These are phyloP conservation scores for Populus ilicifolia DNA, from an alignment of 345 rosid species.

Conservation along the genomic window DNA sequence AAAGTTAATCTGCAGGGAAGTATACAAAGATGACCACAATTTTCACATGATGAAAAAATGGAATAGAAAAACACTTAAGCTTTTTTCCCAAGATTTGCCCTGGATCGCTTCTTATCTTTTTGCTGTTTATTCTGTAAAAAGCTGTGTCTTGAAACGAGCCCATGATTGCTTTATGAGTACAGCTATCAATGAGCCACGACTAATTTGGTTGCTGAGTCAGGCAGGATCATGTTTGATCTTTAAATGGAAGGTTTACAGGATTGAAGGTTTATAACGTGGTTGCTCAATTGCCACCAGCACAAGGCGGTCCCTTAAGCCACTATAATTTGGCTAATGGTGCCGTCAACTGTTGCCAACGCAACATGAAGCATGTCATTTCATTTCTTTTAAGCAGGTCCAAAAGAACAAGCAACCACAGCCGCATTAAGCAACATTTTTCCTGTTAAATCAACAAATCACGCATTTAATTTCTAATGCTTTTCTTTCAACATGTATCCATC, in stretches of 20 bases:
- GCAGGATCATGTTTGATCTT: neutral
- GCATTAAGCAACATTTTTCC: neutral
- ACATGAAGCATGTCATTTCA: slow-evolving; percentile 3
- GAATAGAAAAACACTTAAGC: too few species aligned
- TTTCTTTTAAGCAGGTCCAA: neutral
- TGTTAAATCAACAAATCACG: neutral
- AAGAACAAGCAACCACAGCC: neutral
- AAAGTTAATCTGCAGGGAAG: too few species aligned
- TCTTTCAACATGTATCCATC: neutral
- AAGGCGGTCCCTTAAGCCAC: slow-evolving; percentile 6
- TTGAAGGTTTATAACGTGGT: neutral
- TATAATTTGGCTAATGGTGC: neutral
- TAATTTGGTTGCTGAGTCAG: slow-evolving; percentile 6
- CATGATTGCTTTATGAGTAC: slow-evolving; percentile 4
- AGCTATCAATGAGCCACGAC: neutral
- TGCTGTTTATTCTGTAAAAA: neutral
- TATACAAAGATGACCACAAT: neutral
- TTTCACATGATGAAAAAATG: neutral
- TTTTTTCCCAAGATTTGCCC: neutral
- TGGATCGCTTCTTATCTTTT: neutral
- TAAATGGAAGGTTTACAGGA: neutral
- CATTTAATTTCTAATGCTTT: neutral
- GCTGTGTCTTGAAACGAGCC: neutral
- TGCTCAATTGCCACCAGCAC: neutral
- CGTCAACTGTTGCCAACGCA: neutral